Conservation (phyloP, 73 alveolate species). For the Urostyla sp. region DNA sequence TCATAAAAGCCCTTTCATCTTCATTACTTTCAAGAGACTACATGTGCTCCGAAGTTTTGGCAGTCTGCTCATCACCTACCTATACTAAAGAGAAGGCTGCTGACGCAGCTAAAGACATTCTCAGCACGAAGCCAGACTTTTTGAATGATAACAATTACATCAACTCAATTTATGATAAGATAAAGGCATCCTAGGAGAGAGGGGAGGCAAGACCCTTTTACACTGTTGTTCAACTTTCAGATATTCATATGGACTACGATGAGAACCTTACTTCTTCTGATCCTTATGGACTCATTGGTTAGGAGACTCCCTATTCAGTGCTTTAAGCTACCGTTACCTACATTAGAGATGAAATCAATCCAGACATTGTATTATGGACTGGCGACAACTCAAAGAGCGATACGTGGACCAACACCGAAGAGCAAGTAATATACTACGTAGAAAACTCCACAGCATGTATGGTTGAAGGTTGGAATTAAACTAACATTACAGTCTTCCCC, state of each 20-base stretch:
- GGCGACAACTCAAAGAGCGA: constrained; percentile 89
- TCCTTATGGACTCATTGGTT: constrained; percentile 55
- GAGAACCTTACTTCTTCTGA: constrained; percentile 78
- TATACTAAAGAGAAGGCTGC: constrained; percentile 15
- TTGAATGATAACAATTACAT: constrained; percentile 25
- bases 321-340: constrained; percentile 1
- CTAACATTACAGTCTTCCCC: constrained; percentile 65
- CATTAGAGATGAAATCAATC: constrained; percentile 60
- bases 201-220: not conserved
- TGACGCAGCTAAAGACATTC: not conserved
- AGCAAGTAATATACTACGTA: constrained; percentile 1
- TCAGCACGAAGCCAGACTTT: not conserved
- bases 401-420: constrained; percentile 53
- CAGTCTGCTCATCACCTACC: constrained; percentile 2
- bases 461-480: not conserved
- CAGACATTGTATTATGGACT: constrained; percentile 86
- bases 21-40: constrained; percentile 3
- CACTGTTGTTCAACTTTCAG: constrained; percentile 70
- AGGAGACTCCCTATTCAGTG: constrained; percentile 62
- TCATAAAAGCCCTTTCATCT: constrained; percentile 7
- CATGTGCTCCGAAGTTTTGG: constrained; percentile 24
- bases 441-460: constrained; percentile 12
- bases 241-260: constrained; percentile 87
- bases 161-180: not conserved
- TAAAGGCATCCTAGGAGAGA: not conserved